Conservation (phyloP, 1,139 yeast species). For the Taphrina pruni region DNA sequence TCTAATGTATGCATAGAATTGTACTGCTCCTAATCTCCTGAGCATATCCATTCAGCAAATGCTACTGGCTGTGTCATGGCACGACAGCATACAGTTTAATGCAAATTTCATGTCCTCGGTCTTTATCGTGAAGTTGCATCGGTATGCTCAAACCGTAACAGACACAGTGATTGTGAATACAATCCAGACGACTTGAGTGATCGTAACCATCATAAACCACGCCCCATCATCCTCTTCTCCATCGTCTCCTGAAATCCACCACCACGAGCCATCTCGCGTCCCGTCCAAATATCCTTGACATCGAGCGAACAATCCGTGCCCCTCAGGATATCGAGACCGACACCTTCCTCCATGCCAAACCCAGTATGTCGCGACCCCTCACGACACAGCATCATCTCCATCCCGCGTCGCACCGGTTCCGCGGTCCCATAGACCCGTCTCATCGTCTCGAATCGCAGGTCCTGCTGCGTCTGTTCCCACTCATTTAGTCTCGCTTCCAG, state of each 20-base stretch:
- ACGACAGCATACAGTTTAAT: too few relatives aligned
- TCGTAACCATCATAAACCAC: conserved; percentile 14
- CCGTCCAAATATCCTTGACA: conserved; percentile 82
- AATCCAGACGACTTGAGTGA: not conserved
- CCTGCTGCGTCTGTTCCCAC: conserved; percentile 82
- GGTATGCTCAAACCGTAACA: too few relatives aligned
- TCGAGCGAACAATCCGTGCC: conserved; percentile 78
- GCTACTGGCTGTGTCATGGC: too few relatives aligned
- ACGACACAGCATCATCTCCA: conserved; percentile 64
- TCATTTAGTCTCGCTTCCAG: conserved; percentile 72
- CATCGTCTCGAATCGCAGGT: conserved; percentile 74
- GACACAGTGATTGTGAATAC: too few relatives aligned
- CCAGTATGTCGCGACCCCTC: conserved; percentile 41
- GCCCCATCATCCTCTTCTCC: conserved; percentile 23
- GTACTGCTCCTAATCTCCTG: too few relatives aligned
- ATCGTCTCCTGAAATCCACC: conserved; percentile 17
- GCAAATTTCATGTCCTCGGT: too few relatives aligned
- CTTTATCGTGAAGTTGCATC: too few relatives aligned
- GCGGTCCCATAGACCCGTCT: conserved; percentile 90
- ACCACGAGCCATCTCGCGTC: conserved; percentile 22
- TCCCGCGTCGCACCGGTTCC: conserved; percentile 86
- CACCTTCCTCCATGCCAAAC: conserved; percentile 50
- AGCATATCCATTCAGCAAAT: too few relatives aligned
- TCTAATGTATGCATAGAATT: too few relatives aligned
- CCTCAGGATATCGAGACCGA: conserved; percentile 77